Base-by-base conservation (phyloP, 192 early-diverging fungal species). In the Lobosporangium transversale region DNA sequence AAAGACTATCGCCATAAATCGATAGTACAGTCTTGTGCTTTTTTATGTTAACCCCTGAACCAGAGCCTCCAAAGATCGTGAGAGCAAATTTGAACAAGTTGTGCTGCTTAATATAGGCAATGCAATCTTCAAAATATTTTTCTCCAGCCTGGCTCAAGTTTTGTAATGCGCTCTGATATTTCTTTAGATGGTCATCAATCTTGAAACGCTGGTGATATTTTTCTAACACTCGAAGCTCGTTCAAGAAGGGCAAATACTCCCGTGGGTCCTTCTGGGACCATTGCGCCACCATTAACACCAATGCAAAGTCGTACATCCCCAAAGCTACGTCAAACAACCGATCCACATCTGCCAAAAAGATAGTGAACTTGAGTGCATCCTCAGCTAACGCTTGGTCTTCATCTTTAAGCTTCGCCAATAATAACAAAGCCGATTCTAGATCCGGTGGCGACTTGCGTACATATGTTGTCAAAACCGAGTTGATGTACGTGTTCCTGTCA, bases 231-330 rank as follows among this genome's bases (percentile, higher is more conserved):
- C 93, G 87, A 32, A 99, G 88, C 50, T 90, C 89, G 32, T 90
- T 83, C 47, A 99, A 80, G 70, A 95, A 96, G 0, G 95, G 89
- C 32, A 99, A 79, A 60, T 97, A 99, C 81, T 99, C 97, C 29
- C 94, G 84, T 21, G 97, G 97, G 85, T 99, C 97, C 81, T 92
- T 97, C 60, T 99, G 96, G 24, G 94, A 94, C 79, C 94, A 92
- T 71, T 98, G 95, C n/a, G 96, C 97, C 33, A 98, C 94, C 90
- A 96, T 91, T 30, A 99, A 74, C 1, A 95, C 94, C 30, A 99
- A 80, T 15, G 88, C 81, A 70, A 99, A 93, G 62, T 99, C 94
- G 68, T 99, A 99, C 85, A 96, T 90, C 9, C 94, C 95, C 60
- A 99, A 74, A 1, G 96, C 96, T 2, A 97, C 92, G 59, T 97